Base-by-base conservation (phyloP, 352 stramenopile genomes). In the Phytopythium oedochilum region DNA sequence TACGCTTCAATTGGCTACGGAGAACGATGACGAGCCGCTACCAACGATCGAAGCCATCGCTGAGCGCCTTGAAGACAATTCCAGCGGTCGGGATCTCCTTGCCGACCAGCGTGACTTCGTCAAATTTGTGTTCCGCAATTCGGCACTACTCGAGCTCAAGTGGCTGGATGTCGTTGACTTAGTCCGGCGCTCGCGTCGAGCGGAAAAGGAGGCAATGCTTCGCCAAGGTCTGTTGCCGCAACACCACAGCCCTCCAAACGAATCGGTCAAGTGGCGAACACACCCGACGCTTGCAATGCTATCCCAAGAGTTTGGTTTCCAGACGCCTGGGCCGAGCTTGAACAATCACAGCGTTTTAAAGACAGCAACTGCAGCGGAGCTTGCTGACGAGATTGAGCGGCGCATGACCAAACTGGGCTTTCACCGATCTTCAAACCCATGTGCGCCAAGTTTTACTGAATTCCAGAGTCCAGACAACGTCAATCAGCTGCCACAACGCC, bases 91-190 rank as follows among this genome's bases (percentile, higher is more conserved):
- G 18, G 72, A 89, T 49, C 51, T 89, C 23, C 54, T 89, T 4
- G 53, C 59, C 2, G 71, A 87, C 28, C 61, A 80, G 6, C 42
- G 60, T 9, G 55, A 71, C 17, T 87, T 87, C 31, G 78, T 87
- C 8, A 57, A 89, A 43, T 89, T 89, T 42, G 71, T 78, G 18
- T 87, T 87, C 31, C 57, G 59, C 11, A 89, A 89, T 40, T 73
- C 73, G 1, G 61, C 57, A 0, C 6, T 87, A 35, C 54, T 89
- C 15, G 61, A 60, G 5, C 50, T 63, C 0, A 75, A 75, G 12
- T 89, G 78, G 78, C 61, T 84, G 0, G 58, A 84, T 56, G 73
- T 80, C 3, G 55, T 89, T 17, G 76, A 74, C 22, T 51, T 66
- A 7, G 53, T 88, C 23, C 70, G 74, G 1, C 68, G 22, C 5